These are phyloP conservation scores for Dactylellina parvicollis DNA, from an alignment of 2,329 filamentous ascomycete genomes.

Conservation along the genomic window DNA sequence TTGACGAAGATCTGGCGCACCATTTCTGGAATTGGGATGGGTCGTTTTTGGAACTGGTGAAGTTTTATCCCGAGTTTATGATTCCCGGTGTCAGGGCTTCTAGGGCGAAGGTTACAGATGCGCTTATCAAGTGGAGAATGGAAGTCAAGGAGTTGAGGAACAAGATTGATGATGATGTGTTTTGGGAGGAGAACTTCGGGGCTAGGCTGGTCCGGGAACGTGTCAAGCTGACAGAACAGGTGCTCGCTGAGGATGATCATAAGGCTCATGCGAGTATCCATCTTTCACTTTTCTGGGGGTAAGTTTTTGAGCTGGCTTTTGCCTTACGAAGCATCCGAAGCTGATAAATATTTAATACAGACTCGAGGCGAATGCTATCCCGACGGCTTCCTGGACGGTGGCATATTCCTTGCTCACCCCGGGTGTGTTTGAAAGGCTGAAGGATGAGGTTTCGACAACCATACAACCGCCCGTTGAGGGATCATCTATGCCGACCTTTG, in stretches of 20 bases:
- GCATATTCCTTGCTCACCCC: conserved; percentile 15
- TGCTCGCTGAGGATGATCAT: conserved; percentile 21
- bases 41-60: conserved; percentile 22
- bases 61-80: conserved; percentile 43
- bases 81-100: conserved; percentile 36
- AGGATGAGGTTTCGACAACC: conserved; percentile 9
- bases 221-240: conserved; percentile 23
- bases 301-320: background rate
- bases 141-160: conserved; percentile 29
- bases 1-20: conserved; percentile 17
- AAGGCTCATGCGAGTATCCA: conserved; percentile 37
- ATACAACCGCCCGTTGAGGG: conserved; percentile 3
- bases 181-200: conserved; percentile 47
- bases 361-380: conserved; percentile 43
- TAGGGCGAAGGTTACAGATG: conserved; percentile 12
- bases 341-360: background rate
- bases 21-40: conserved; percentile 46
- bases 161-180: conserved; percentile 28
- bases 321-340: too few relatives aligned
- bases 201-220: conserved; percentile 22
- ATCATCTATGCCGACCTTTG: conserved; percentile 23
- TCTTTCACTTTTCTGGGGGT: conserved; percentile 45
- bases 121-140: conserved; percentile 23
- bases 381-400: conserved; percentile 20
- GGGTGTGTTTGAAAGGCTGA: conserved; percentile 18